phyloP scores from a whole-genome alignment of 805 yeast genomes.

The Sugiyamaella qingdaonensis region DNA sequence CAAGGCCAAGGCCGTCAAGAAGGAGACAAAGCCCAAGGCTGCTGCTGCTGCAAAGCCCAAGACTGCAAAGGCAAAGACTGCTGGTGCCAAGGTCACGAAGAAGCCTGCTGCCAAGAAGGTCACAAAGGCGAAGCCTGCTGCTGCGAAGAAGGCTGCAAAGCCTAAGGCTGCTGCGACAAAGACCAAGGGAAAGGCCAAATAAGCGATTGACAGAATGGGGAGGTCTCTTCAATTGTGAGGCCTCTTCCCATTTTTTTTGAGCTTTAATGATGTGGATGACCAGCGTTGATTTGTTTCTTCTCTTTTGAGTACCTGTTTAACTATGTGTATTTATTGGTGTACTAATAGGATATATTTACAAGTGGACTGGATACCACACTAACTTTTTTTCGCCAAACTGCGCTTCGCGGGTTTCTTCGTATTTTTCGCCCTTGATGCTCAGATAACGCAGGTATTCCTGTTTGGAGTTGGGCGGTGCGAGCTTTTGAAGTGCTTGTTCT shows the following conservation, averaged over 20 bases:
- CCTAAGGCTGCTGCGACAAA: conserved; percentile 29
- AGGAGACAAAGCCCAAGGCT: conserved; percentile 48
- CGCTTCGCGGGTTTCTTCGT: conserved; percentile 22
- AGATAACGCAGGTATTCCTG: conserved; percentile 30
- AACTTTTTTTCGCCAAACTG: conserved; percentile 17
- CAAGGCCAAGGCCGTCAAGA: conserved; percentile 15
- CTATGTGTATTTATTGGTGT: not conserved
- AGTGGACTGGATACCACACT: conserved; percentile 19
- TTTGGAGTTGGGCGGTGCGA: conserved; percentile 27
- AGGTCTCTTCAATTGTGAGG: conserved; percentile 50
- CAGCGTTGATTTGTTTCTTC: conserved; percentile 8
- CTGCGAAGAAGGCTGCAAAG: conserved; percentile 28
- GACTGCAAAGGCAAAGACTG: conserved; percentile 23
- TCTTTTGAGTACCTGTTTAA: not conserved
- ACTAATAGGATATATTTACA: conserved; percentile 5
- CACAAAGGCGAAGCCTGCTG: conserved; percentile 23
- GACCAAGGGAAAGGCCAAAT: conserved; percentile 25
- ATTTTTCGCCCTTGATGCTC: conserved; percentile 30
- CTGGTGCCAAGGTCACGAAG: conserved; percentile 26
- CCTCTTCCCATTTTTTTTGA: conserved; percentile 19
- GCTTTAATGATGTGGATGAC: conserved; percentile 2
- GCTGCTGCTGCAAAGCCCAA: conserved; percentile 33
- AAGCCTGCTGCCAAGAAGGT: conserved; percentile 27
- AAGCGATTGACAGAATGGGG: conserved; percentile 26
- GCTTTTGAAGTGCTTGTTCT: conserved; percentile 22